Percentiles rank a stretch among this genome's conserved stretches.
phyloP scores from a whole-genome alignment of 345 rosid species.

The Eutrema yunnanense region DNA sequence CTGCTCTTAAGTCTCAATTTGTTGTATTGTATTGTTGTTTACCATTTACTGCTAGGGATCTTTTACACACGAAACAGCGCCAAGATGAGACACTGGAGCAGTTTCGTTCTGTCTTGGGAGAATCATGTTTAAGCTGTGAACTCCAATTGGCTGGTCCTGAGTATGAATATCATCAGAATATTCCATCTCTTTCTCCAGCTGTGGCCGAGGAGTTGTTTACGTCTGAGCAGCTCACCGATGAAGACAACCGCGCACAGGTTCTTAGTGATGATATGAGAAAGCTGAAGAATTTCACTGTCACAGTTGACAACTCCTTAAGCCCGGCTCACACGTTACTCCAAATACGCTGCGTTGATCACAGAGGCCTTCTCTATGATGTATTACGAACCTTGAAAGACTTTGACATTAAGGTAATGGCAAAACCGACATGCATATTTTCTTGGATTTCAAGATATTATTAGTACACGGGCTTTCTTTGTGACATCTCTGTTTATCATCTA shows the following conservation, averaged over 20 bases:
- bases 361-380: constrained; percentile 72
- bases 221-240: constrained; percentile 42
- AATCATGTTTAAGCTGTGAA: constrained; percentile 73
- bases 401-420: constrained; percentile 52
- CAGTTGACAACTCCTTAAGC: constrained; percentile 69
- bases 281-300: constrained; percentile 47
- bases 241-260: constrained; percentile 44
- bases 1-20: neutral
- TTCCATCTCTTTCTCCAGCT: constrained; percentile 49
- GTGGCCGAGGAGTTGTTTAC: constrained; percentile 55
- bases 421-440: neutral
- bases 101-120: constrained; percentile 62
- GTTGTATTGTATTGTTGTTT: neutral
- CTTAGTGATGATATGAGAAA: constrained; percentile 57
- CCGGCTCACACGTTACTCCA: constrained; percentile 78
- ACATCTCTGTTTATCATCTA: neutral
- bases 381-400: constrained; percentile 80
- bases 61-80: constrained; percentile 51
- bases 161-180: constrained; percentile 48
- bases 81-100: constrained; percentile 55
- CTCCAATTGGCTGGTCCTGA: constrained; percentile 66
- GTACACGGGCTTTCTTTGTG: neutral
- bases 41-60: constrained; percentile 45
- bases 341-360: constrained; percentile 62
- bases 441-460: neutral